Conservation (phyloP, 768 basidiomycete genomes). For the Lactarius deliciosus region DNA sequence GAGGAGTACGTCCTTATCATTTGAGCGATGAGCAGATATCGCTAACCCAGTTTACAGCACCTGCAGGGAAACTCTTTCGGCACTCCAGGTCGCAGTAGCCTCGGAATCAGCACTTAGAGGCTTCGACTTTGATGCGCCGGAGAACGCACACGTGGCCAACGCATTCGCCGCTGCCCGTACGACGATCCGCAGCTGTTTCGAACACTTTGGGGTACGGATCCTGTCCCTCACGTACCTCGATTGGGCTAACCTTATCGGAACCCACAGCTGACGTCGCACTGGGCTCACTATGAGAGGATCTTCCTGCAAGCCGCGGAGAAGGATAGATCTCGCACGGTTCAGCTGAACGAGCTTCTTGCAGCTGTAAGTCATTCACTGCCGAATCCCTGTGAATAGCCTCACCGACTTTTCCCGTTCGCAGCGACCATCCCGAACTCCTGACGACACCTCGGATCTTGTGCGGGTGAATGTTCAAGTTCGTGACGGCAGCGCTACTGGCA, state of each 20-base stretch:
- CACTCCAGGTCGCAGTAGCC: slow-evolving; percentile 15
- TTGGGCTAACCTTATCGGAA: not conserved
- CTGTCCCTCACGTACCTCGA: not conserved
- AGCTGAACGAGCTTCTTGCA: slow-evolving; percentile 18
- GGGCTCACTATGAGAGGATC: slow-evolving; percentile 23
- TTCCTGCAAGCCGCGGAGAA: slow-evolving; percentile 24
- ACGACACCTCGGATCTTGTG: slow-evolving; percentile 9
- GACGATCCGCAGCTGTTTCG: slow-evolving; percentile 20
- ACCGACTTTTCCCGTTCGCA: not conserved
- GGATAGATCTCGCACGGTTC: slow-evolving; percentile 18
- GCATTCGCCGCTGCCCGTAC: slow-evolving; percentile 12
- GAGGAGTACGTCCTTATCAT: slow-evolving; percentile 17
- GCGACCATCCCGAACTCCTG: slow-evolving; percentile 14
- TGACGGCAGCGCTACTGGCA: slow-evolving; percentile 5
- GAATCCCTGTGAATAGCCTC: not conserved
- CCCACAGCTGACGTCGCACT: slow-evolving; percentile 14
- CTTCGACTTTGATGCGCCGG: slow-evolving; percentile 18
- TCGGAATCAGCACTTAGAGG: slow-evolving; percentile 6
- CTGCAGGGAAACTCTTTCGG: slow-evolving; percentile 14
- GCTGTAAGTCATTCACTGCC: slow-evolving; percentile 10
- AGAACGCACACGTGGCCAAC: slow-evolving; percentile 6
- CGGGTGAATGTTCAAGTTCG: slow-evolving; percentile 20
- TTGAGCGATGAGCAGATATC: not conserved
- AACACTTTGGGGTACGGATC: slow-evolving; percentile 19
- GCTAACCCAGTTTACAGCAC: slow-evolving; percentile 6